Percentiles rank a stretch among this genome's conserved stretches.
These are phyloP conservation scores for Plasmodium adleri DNA, from an alignment of 169 alveolate species.

Conservation along the genomic window DNA sequence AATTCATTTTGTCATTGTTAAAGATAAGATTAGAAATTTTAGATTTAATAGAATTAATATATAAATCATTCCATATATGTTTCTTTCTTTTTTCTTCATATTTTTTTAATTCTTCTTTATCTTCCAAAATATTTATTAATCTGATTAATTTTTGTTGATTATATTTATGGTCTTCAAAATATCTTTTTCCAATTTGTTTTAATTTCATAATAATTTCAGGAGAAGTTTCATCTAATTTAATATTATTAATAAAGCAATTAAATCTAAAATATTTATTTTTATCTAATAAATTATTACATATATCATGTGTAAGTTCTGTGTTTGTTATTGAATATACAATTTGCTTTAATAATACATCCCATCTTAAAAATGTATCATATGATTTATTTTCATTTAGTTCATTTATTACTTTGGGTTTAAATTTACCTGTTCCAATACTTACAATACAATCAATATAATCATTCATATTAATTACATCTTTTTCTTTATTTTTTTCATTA, in stretches of 20 bases:
- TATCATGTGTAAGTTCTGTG: constrained; percentile 82
- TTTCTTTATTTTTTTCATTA: constrained; percentile 20
- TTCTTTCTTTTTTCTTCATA: constrained; percentile 41
- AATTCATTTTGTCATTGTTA: constrained; percentile 5
- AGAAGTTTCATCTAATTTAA: constrained; percentile 81
- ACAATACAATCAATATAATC: constrained; percentile 85
- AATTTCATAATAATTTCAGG: constrained; percentile 74
- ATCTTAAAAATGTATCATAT: constrained; percentile 74
- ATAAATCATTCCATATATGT: constrained; percentile 58
- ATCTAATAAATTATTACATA: constrained; percentile 77
- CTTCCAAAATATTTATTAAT: constrained; percentile 78
- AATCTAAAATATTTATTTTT: constrained; percentile 80
- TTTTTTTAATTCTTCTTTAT: constrained; percentile 62
- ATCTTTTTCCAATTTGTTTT: constrained; percentile 78
- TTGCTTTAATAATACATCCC: constrained; percentile 83
- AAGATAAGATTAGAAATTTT: constrained; percentile 33
- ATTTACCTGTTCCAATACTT: constrained; percentile 89
- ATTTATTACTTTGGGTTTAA: constrained; percentile 53
- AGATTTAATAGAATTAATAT: constrained; percentile 1
- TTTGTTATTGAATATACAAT: constrained; percentile 82
- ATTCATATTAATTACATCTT: constrained; percentile 48
- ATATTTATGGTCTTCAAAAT: constrained; percentile 72
- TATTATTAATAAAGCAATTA: constrained; percentile 79
- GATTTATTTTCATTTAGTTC: constrained; percentile 50
- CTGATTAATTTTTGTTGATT: constrained; percentile 68